A percentile compares a stretch with the other conserved stretches of the same genome.
Conservation (phyloP, 345 rosid genomes). For the Adansonia digitata region DNA sequence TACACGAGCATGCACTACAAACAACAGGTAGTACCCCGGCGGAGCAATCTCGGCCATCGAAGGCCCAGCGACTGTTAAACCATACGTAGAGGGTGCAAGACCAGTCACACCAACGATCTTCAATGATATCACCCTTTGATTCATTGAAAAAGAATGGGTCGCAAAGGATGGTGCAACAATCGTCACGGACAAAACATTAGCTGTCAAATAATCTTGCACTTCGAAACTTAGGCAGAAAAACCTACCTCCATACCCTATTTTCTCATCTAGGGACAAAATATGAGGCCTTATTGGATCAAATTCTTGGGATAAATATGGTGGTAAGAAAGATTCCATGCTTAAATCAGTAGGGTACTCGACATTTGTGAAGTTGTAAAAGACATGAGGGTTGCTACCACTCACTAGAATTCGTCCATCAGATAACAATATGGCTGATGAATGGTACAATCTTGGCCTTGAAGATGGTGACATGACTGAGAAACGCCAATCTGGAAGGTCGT, state of each 20-base stretch:
- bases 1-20: constrained; percentile 54
- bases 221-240: constrained; percentile 30
- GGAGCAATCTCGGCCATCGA: constrained; percentile 55
- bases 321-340: constrained; percentile 68
- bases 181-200: constrained; percentile 36
- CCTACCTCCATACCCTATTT: constrained; percentile 24
- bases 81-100: constrained; percentile 3
- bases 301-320: constrained; percentile 50
- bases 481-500: constrained; percentile 9
- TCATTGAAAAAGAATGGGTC: constrained; percentile 75
- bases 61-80: constrained; percentile 36
- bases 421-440: constrained; percentile 60
- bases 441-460: constrained; percentile 62
- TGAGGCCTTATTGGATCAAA: constrained; percentile 35
- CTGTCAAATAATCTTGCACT: constrained; percentile 22
- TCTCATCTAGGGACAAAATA: constrained; percentile 23
- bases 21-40: constrained; percentile 72
- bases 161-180: constrained; percentile 69
- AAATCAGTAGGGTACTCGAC: constrained; percentile 70
- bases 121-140: constrained; percentile 73
- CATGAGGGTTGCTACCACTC: constrained; percentile 80
- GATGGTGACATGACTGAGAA: constrained; percentile 50
- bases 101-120: constrained; percentile 18
- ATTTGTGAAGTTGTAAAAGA: constrained; percentile 51
- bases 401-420: constrained; percentile 66